Conservation (phyloP, 176 grass and related monocot species). For the Paspalum notatum region DNA sequence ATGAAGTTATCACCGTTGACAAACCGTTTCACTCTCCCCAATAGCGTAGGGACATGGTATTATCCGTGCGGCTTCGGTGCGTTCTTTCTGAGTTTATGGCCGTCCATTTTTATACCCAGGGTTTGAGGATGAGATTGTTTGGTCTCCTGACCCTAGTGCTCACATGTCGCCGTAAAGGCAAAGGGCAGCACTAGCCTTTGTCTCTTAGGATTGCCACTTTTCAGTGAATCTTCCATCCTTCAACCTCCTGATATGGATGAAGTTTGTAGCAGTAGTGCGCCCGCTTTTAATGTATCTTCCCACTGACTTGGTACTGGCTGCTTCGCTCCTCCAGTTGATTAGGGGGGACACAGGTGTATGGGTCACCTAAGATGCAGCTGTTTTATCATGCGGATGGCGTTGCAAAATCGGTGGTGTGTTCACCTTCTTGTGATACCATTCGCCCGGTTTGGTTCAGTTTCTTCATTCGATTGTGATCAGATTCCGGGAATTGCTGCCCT, state of each 20-base stretch:
- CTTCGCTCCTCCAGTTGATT: not conserved
- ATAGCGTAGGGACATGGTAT: slow-evolving; percentile 17
- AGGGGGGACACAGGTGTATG: not conserved
- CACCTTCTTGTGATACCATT: not conserved
- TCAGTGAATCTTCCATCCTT: slow-evolving; percentile 25
- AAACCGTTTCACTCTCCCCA: not conserved
- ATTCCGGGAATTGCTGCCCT: not conserved
- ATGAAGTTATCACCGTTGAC: slow-evolving; percentile 21
- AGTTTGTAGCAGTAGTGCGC: slow-evolving; percentile 13
- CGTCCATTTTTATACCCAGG: slow-evolving; percentile 3
- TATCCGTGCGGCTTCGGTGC: slow-evolving; percentile 5
- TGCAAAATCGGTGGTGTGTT: not conserved
- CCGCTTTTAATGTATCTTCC: slow-evolving; percentile 2
- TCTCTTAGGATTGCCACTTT: slow-evolving; percentile 25
- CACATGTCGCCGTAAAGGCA: slow-evolving; percentile 12
- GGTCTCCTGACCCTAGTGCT: slow-evolving; percentile 27
- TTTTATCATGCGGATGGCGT: not conserved
- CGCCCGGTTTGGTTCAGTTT: not conserved
- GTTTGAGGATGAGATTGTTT: slow-evolving; percentile 33
- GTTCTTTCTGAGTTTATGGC: not conserved
- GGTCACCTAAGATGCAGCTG: not conserved
- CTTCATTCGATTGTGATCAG: not conserved
- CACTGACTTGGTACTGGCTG: slow-evolving; percentile 4
- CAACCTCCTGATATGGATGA: slow-evolving; percentile 32
- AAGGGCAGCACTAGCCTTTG: slow-evolving; percentile 14